A percentile compares a stretch with the other conserved stretches of the same genome.
phyloP scores from a whole-genome alignment of 2,329 filamentous ascomycete genomes.

The Phyllosticta citriasiana region DNA sequence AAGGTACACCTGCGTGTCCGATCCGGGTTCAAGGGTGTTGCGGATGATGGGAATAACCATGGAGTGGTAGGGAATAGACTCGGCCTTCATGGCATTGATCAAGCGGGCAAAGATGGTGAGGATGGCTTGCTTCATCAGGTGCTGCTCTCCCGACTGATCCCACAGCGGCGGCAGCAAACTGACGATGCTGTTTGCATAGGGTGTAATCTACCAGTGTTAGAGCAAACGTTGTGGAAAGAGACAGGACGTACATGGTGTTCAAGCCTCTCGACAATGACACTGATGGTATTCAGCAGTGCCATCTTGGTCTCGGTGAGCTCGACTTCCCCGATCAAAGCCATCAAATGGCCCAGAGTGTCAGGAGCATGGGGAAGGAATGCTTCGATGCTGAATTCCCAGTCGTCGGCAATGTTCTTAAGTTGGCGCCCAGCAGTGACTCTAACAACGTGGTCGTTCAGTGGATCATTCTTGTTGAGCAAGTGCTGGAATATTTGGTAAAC shows the following conservation, averaged over 20 bases:
- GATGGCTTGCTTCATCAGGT: slow-evolving; percentile 89
- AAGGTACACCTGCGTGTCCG: slow-evolving; percentile 56
- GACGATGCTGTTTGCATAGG: slow-evolving; percentile 71
- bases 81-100: slow-evolving; percentile 72
- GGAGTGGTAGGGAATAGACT: slow-evolving; percentile 67
- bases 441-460: slow-evolving; percentile 81
- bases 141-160: slow-evolving; percentile 76
- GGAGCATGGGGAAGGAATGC: slow-evolving; percentile 69
- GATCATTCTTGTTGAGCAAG: slow-evolving; percentile 66
- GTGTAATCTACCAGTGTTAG: slow-evolving; percentile 37
- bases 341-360: slow-evolving; percentile 60
- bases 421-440: slow-evolving; percentile 83
- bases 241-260: slow-evolving; percentile 52
- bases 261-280: slow-evolving; percentile 69
- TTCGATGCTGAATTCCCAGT: slow-evolving; percentile 68
- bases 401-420: slow-evolving; percentile 69
- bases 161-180: slow-evolving; percentile 70
- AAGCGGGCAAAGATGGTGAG: slow-evolving; percentile 76
- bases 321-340: slow-evolving; percentile 69
- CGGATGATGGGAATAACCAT: slow-evolving; percentile 75
- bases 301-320: slow-evolving; percentile 83
- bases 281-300: slow-evolving; percentile 77
- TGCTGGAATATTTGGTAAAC: slow-evolving; percentile 87
- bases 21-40: slow-evolving; percentile 67
- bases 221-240: background rate